Evolutionary conservation across 805 yeast species (phyloP), one percentile per base, ranked within the genome.

Genomic region (Zygosaccharomyces bisporus): DNA sequence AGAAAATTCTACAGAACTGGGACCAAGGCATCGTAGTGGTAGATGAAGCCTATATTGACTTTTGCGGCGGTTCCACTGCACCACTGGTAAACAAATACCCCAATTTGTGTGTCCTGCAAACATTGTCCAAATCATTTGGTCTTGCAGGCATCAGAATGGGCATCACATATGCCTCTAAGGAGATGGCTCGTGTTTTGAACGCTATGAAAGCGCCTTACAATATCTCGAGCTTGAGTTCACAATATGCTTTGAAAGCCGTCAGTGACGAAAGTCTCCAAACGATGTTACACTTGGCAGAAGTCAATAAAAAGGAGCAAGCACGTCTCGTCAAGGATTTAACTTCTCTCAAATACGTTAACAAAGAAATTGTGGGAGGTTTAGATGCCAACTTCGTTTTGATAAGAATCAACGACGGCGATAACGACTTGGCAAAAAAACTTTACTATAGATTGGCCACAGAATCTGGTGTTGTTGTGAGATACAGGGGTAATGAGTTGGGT

Each of bases 151-250:
- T 90, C 39, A 77, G 99, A 56, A 66, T 91, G 34, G 99, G 99
- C 19, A 71, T 89, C 48, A 81, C 96, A 1, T 91, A 63, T 58
- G 74, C 90, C 3, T 69, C 75, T 13, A 68, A 71, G 10, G 77
- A 75, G 49, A 69, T 93, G 37, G 76, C 96, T 0, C 56, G 64
- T 4, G 76, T 86, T 39, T 68, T 93, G 56, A 93, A 93, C 63
- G 79, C 95, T 18, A 83, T 91, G 84, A 93, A 93, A 63, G 96
- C 95, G 29, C 99, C 99, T 2, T 93, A 93, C 68, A 93, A 91
- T 64, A 86, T 93, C 45, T 86, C 96, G 6, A 76, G 88, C 9
- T 70, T 85, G 52, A 81, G 98, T 1, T 73, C 96, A 4, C 76
- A 77, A 44, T 69, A 88, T 34, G 97, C 95, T 0, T 47, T 72